phyloP scores from a whole-genome alignment of 768 basidiomycete species.

The Trametes punicea region DNA sequence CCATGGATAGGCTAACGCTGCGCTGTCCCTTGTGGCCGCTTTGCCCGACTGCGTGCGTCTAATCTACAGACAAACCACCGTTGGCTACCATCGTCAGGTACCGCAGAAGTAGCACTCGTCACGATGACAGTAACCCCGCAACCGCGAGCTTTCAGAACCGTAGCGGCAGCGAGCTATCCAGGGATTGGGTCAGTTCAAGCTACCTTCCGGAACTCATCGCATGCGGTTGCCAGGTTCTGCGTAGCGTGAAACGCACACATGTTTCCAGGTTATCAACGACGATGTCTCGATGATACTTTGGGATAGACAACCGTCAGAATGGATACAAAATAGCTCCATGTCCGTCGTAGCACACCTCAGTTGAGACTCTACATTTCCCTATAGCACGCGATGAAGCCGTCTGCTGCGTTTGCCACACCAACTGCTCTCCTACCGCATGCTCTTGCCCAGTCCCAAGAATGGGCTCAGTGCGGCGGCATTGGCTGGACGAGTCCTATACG shows the following conservation, averaged over 20 bases:
- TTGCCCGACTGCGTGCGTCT: no score
- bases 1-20: no score
- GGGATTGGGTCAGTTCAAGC: neutral
- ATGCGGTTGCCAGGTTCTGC: neutral
- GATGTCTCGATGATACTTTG: neutral
- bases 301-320: neutral
- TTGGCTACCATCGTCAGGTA: no score
- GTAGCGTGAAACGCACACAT: neutral
- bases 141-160: constrained; percentile 1
- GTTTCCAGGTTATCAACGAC: constrained; percentile 1
- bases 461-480: constrained; percentile 36
- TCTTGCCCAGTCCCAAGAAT: constrained; percentile 26
- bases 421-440: constrained; percentile 25
- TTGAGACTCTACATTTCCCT: neutral
- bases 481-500: constrained; percentile 37
- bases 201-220: neutral
- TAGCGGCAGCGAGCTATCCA: neutral
- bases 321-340: no score
- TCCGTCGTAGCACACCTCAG: neutral
- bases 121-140: neutral
- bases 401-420: constrained; percentile 27
- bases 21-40: no score
- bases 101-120: neutral
- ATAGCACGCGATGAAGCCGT: constrained; percentile 20
- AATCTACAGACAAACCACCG: no score